Base-by-base conservation (phyloP, 177 flowering plant genomes). In the Vitis hybrid region DNA sequence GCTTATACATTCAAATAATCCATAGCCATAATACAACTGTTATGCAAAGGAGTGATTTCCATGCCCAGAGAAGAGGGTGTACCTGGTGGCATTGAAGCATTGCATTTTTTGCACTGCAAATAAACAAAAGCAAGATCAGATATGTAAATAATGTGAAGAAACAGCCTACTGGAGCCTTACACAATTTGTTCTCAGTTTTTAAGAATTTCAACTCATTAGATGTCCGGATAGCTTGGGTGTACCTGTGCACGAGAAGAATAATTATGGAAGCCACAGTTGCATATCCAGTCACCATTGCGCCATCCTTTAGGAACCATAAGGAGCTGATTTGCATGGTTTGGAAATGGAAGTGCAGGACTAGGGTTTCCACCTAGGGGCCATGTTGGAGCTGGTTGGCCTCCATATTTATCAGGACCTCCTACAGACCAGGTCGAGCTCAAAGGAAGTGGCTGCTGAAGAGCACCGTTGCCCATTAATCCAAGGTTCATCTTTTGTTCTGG, bases 251-350 rank as follows among this genome's bases (percentile, higher is more conserved):
- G 96, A 59, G 97, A 92, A 19, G 97, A 84, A 77, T 94, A 94
- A 75, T 94, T 94, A 75, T 94, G 97, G 77, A 89, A 94, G 49
- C 98, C 98, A 81, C 98, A 94, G 51, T 69, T 77, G 85, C 98
- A 94, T 39, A 92, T 76, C 98, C 98, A 94, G 76, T 94, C 98
- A 58, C 98, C 98, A 81, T 66, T 83, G 39, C 96, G 87, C 98
- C 98, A 94, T 65, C 90, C 94, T 75, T 92, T 86, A n/a, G 88
- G 91, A 80, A 84, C 79, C 60, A 78, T 55, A 61, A 73, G 80
- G 73, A 79, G 66, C 71, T 81, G 90, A 76, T 73, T 83, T 13
- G 75, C 71, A 71, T 81, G 80, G 72, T 79, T 83, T 60, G 68
- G 70, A 76, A 70, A 82, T 13, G 89, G 75, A 72, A 83, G 70